Percentiles rank a stretch among this genome's conserved stretches.
Evolutionary conservation across 176 grass and related monocot species (phyloP).

Genomic region (Miscanthus lutarioriparius): DNA sequence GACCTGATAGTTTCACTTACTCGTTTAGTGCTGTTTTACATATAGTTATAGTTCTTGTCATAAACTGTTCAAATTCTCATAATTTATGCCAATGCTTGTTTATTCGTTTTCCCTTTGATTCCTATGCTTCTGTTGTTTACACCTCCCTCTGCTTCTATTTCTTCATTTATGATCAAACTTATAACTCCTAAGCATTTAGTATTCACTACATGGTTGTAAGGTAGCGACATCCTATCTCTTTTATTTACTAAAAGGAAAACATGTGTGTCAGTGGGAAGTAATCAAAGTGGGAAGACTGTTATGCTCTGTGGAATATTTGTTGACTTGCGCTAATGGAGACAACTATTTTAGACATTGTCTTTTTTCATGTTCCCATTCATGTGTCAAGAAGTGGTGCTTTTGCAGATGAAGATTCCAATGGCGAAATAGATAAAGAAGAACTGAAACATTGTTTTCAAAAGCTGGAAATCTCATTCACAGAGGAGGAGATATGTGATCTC

Average conservation of each 20-base stretch:
- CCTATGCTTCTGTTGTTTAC: not conserved
- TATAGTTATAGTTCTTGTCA: not conserved
- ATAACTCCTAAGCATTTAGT: not conserved
- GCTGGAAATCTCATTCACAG: constrained; percentile 72
- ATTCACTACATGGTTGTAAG: not conserved
- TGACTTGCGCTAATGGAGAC: not conserved
- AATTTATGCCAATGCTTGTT: not conserved
- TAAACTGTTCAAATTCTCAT: not conserved
- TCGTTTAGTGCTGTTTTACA: not conserved
- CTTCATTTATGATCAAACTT: not conserved
- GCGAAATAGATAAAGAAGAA: constrained; percentile 85
- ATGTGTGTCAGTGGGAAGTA: not conserved
- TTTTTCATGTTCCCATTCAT: constrained; percentile 21
- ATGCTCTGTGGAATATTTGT: not conserved
- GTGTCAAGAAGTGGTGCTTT: not conserved
- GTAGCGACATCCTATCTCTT: not conserved
- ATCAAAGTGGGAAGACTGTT: not conserved
- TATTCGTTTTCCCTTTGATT: not conserved
- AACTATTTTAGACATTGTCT: not conserved
- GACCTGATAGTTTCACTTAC: not conserved
- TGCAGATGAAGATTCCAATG: constrained; percentile 95
- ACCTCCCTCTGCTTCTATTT: constrained; percentile 1
- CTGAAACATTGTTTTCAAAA: constrained; percentile 78
- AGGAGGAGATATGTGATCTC: constrained; percentile 78
- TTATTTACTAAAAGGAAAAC: not conserved